These are phyloP conservation scores for Pulveroboletus frians DNA, from an alignment of 768 basidiomycete genomes.

Conservation along the genomic window DNA sequence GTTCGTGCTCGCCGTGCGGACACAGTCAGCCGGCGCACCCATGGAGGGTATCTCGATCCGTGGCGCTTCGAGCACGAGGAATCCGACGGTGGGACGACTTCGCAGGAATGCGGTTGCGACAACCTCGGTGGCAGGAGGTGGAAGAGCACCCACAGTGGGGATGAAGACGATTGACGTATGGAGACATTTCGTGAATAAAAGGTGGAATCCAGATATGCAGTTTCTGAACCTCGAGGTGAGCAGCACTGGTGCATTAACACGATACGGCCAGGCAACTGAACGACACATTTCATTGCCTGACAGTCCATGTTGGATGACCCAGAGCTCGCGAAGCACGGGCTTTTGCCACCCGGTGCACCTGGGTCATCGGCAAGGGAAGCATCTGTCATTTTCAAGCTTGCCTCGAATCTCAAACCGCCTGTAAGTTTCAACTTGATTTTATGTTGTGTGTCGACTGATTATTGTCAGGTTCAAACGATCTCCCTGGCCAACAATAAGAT, in stretches of 20 bases:
- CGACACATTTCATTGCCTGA: slow-evolving; percentile 7
- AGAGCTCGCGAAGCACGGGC: slow-evolving; percentile 62
- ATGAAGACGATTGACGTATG: slow-evolving; percentile 58
- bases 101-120: slow-evolving; percentile 54
- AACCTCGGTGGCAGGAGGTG: slow-evolving; percentile 8
- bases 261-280: not conserved
- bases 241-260: slow-evolving; percentile 2
- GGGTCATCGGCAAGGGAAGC: slow-evolving; percentile 62
- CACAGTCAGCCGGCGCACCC: slow-evolving; percentile 29
- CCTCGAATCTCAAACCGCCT: slow-evolving; percentile 69
- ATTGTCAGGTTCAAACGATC: slow-evolving; percentile 62
- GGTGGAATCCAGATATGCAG: slow-evolving; percentile 64
- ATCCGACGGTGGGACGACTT: slow-evolving; percentile 43
- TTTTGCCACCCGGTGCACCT: slow-evolving; percentile 64
- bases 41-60: slow-evolving; percentile 59
- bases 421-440: slow-evolving; percentile 34
- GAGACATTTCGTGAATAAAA: slow-evolving; percentile 65
- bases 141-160: slow-evolving; percentile 19
- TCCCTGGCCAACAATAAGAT: slow-evolving; percentile 82
- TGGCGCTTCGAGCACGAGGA: slow-evolving; percentile 51
- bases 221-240: slow-evolving; percentile 83
- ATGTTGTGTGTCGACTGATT: not conserved
- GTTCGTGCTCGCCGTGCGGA: slow-evolving; percentile 39
- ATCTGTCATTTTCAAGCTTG: slow-evolving; percentile 85
- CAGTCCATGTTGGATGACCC: slow-evolving; percentile 79